Evolutionary conservation across 169 alveolate genomes (phyloP), one percentile per base, ranked within the genome.

Genomic region (Babesia divergens): DNA sequence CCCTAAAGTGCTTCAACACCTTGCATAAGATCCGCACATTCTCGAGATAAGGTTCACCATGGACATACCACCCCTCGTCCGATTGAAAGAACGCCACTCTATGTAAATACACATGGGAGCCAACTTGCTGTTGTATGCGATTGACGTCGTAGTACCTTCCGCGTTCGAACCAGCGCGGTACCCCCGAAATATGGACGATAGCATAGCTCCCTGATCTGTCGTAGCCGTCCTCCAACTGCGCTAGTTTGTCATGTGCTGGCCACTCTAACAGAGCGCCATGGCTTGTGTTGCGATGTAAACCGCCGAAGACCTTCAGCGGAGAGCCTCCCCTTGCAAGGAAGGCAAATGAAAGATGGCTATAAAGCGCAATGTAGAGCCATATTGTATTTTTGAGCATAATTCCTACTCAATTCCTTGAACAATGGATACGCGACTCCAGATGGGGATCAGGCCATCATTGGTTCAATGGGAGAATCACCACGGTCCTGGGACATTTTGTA

Each of bases 141-240:
- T 84, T 75, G 26, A 91, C 91, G 58, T 91, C 94, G 81, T 91
- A 91, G 77, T 71, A 91, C 40, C 95, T 47, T 32, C 95, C 95
- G 56, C 81, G 76, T 55, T 91, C 94, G 53, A 91, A 46, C 94
- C 95, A 87, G 58, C 88, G 28, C 47, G 91, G 90, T 16, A 54
- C 68, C 16, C 95, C 94, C 35, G 92, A 86, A 42, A 91, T 76
- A 50, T 86, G 90, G 22, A 83, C 93, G 26, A 91, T 72, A 31
- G 89, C 89, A 56, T 60, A 91, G 38, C 84, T 54, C 14, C 95
- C 95, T 13, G 92, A 77, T 9, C 95, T 67, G 43, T 90, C 94
- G 59, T 83, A 47, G 22, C 89, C 86, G 54, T 91, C 95, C 50
- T 77, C 83, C 6, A 74, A 60, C 35, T 56, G 69, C 9, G 89